These are phyloP conservation scores for Fusarium sp. DNA, from an alignment of 2,329 filamentous ascomycete species.

Conservation along the genomic window DNA sequence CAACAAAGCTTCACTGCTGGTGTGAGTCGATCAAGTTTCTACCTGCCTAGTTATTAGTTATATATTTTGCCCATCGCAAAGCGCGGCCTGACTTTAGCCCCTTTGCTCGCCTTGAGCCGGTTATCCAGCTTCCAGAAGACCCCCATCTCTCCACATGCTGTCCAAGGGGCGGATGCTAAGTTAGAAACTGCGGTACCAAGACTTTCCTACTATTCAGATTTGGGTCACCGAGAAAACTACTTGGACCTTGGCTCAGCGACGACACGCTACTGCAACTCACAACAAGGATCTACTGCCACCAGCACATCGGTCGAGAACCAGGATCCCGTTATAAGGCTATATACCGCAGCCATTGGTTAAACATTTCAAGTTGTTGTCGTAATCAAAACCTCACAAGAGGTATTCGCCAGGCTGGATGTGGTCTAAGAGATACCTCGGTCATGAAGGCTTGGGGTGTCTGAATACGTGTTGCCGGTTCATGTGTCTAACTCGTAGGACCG, in stretches of 20 bases:
- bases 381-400: conserved; percentile 13
- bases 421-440: neutral
- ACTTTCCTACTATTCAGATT: conserved; percentile 11
- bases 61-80: conserved; percentile 22
- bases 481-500: conserved; percentile 16
- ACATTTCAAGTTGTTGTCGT: conserved; percentile 1
- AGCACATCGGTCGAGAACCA: conserved; percentile 18
- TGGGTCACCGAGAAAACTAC: conserved; percentile 16
- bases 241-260: conserved; percentile 1
- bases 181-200: neutral
- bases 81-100: conserved; percentile 27
- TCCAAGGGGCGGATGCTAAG: conserved; percentile 15
- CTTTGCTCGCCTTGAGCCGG: conserved; percentile 22
- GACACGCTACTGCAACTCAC: conserved; percentile 25
- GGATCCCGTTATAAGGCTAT: neutral
- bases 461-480: conserved; percentile 26
- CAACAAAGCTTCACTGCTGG: conserved; percentile 31
- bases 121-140: conserved; percentile 25
- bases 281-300: conserved; percentile 19
- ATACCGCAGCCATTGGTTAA: neutral
- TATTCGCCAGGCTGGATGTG: conserved; percentile 2
- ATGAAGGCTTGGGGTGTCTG: conserved; percentile 2
- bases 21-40: conserved; percentile 27
- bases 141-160: conserved; percentile 19
- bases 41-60: neutral